Evolutionary conservation across 2,329 filamentous ascomycete species (phyloP).

Genomic region (Juglanconis sp.): DNA sequence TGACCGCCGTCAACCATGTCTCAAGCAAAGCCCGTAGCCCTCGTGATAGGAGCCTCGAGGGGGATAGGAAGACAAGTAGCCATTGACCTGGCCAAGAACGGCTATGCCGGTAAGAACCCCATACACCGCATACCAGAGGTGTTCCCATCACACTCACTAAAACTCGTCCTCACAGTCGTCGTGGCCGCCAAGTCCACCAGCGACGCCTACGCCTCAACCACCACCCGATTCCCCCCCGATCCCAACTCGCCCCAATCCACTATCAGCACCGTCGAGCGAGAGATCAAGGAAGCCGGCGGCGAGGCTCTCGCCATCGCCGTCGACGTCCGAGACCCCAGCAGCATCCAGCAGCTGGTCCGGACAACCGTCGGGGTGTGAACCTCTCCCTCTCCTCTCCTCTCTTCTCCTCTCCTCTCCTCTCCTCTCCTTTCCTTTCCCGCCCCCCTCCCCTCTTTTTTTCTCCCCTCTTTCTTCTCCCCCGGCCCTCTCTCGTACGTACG

Average conservation of each 20-base stretch:
- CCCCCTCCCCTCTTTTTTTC: too few relatives aligned
- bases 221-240: slow-evolving; percentile 65
- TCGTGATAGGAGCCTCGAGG: slow-evolving; percentile 72
- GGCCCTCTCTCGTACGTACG: neutral
- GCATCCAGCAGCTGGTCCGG: slow-evolving; percentile 58
- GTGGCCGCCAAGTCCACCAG: slow-evolving; percentile 75
- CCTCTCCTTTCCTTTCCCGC: neutral
- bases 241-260: slow-evolving; percentile 74
- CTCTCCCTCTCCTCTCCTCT: neutral
- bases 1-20: slow-evolving; percentile 20
- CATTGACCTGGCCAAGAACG: slow-evolving; percentile 68
- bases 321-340: slow-evolving; percentile 64
- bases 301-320: slow-evolving; percentile 64
- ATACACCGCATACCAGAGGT: neutral
- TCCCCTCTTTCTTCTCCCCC: neutral
- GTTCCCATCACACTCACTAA: neutral
- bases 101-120: slow-evolving; percentile 59
- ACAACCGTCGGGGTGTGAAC: slow-evolving; percentile 46
- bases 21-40: slow-evolving; percentile 53
- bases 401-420: too few relatives aligned
- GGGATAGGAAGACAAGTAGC: slow-evolving; percentile 81
- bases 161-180: slow-evolving; percentile 52
- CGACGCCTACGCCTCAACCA: slow-evolving; percentile 47
- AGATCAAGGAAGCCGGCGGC: slow-evolving; percentile 65
- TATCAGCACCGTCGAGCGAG: slow-evolving; percentile 74